Evolutionary conservation across 345 rosid species (phyloP).

Genomic region (Euphorbia pulcherrima): DNA sequence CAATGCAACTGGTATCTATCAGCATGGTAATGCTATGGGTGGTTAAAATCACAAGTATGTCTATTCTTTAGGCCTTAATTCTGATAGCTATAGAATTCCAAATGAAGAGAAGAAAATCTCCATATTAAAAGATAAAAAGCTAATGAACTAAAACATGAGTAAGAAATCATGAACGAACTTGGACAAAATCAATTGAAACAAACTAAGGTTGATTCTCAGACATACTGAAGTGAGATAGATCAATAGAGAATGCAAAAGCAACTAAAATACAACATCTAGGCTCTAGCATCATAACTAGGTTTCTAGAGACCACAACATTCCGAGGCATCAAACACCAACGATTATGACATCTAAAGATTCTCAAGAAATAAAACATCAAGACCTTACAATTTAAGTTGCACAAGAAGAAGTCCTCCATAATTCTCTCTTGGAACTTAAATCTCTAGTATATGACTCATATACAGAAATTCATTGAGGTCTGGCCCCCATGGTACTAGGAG

Average conservation of each 20-base stretch:
- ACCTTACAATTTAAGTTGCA: not conserved
- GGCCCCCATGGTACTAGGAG: not conserved
- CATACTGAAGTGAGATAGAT: not conserved
- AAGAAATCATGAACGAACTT: not conserved
- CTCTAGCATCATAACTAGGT: not conserved
- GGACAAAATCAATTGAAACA: not conserved
- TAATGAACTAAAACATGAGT: not conserved
- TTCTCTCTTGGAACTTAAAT: not conserved
- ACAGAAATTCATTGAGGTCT: not conserved
- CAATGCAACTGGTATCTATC: conserved; percentile 3
- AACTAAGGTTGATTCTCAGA: not conserved
- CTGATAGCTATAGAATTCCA: not conserved
- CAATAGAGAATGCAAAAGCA: not conserved
- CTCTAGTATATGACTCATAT: not conserved
- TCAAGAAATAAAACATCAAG: not conserved
- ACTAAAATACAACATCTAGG: not conserved
- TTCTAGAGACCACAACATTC: not conserved
- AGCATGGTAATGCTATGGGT: not conserved
- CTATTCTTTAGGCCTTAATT: not conserved
- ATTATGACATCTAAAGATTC: not conserved
- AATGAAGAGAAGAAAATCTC: not conserved
- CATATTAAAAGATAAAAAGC: not conserved
- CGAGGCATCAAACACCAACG: not conserved
- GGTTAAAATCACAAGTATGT: not conserved
- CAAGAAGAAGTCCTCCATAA: not conserved